phyloP scores from a whole-genome alignment of 2,329 filamentous ascomycete genomes.

The Fusarium miscanthi region DNA sequence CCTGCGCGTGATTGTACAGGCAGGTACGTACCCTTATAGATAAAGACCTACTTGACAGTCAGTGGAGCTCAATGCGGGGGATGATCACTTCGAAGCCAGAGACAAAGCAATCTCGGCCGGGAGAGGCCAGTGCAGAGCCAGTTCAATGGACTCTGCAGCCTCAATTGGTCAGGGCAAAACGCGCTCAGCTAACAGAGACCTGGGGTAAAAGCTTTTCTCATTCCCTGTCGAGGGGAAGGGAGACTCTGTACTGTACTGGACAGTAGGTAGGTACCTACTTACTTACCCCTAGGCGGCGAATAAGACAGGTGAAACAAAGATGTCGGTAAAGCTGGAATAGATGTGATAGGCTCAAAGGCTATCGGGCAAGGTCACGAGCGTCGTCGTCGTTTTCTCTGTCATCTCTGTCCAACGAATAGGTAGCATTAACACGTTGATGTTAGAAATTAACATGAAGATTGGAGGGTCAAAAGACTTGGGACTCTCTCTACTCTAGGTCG shows the following conservation, averaged over 20 bases:
- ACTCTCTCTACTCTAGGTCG: background rate
- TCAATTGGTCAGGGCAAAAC: slow-evolving; percentile 1
- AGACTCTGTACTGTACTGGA: background rate
- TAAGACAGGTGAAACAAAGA: slow-evolving; percentile 1
- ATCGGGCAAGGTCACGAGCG: slow-evolving; percentile 17
- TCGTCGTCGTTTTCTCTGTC: background rate
- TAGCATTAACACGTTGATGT: background rate
- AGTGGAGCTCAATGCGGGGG: slow-evolving; percentile 28
- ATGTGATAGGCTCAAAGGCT: slow-evolving; percentile 10
- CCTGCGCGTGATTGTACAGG: slow-evolving; percentile 15
- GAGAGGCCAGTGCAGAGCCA: slow-evolving; percentile 24
- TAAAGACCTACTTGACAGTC: slow-evolving; percentile 2
- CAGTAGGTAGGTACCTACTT: background rate
- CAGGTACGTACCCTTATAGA: slow-evolving; percentile 29
- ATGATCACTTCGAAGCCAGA: background rate
- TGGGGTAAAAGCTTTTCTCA: slow-evolving; percentile 17
- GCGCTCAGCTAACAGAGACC: slow-evolving; percentile 1
- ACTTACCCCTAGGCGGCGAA: no score
- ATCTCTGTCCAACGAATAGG: slow-evolving; percentile 1
- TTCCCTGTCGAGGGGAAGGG: background rate
- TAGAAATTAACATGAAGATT: background rate
- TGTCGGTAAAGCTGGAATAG: slow-evolving; percentile 12
- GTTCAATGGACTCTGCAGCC: background rate
- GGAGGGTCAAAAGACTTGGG: background rate
- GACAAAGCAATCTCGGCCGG: slow-evolving; percentile 2